phyloP scores from a whole-genome alignment of 2,329 filamentous ascomycete species.

The Diplocarpon mali region DNA sequence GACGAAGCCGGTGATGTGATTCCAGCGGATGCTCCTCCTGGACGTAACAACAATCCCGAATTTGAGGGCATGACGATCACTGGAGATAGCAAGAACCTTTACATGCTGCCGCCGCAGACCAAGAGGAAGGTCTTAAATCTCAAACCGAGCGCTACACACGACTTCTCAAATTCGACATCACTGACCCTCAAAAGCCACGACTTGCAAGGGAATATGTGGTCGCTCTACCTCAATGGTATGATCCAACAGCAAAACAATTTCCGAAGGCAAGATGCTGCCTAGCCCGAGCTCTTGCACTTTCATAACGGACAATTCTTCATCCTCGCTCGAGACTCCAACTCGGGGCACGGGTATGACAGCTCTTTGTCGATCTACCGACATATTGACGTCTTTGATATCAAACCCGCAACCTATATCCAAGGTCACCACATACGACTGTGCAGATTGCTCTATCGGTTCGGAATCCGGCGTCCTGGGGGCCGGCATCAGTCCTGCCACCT shows the following conservation, averaged over 20 bases:
- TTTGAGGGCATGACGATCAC: slow-evolving; percentile 59
- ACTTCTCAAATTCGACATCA: slow-evolving; percentile 53
- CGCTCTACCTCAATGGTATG: slow-evolving; percentile 46
- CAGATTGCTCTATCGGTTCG: slow-evolving; percentile 27
- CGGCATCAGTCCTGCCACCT: slow-evolving; percentile 44
- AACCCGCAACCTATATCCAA: slow-evolving; percentile 48
- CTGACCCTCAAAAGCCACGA: slow-evolving; percentile 30
- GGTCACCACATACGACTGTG: slow-evolving; percentile 31
- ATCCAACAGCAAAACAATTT: slow-evolving; percentile 32
- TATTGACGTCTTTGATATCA: slow-evolving; percentile 57
- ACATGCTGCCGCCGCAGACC: slow-evolving; percentile 51
- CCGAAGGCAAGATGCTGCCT: slow-evolving; percentile 46
- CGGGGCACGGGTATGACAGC: slow-evolving; percentile 44
- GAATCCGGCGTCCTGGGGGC: slow-evolving; percentile 40
- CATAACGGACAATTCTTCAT: slow-evolving; percentile 54
- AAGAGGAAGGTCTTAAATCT: slow-evolving; percentile 47
- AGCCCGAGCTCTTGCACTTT: slow-evolving; percentile 58
- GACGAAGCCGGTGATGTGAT: slow-evolving; percentile 29
- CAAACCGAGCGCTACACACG: slow-evolving; percentile 46
- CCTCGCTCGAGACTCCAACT: slow-evolving; percentile 50
- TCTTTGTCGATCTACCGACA: slow-evolving; percentile 53
- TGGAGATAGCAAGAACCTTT: slow-evolving; percentile 51
- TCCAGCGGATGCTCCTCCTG: slow-evolving; percentile 47
- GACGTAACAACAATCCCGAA: slow-evolving; percentile 64
- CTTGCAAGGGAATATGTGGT: slow-evolving; percentile 56